These are phyloP conservation scores for Sistotremastrum suecicum DNA, from an alignment of 768 basidiomycete species.

Conservation along the genomic window DNA sequence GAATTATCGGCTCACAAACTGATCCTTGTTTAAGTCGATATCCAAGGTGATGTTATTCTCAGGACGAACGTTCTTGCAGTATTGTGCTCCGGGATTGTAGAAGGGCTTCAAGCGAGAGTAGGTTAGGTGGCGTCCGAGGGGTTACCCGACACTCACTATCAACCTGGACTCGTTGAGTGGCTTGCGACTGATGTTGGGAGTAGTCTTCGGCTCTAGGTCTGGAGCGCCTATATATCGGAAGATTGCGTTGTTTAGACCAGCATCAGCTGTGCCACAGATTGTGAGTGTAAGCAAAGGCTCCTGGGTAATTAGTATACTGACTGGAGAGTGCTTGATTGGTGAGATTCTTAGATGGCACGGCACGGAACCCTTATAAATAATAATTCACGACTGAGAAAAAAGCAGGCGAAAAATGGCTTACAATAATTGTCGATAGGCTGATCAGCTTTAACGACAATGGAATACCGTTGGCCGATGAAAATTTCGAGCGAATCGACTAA, in stretches of 20 bases:
- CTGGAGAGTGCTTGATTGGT: too few species aligned
- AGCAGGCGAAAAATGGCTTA: not conserved
- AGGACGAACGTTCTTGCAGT: too few species aligned
- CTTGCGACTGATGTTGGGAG: conserved; percentile 3
- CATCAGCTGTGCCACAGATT: conserved; percentile 1
- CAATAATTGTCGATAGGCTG: conserved; percentile 28
- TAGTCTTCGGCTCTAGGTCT: conserved; percentile 18
- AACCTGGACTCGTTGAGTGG: too few species aligned
- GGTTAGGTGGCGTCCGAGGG: conserved; percentile 5
- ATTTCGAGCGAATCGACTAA: conserved; percentile 26
- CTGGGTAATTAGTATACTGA: too few species aligned
- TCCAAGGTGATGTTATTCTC: too few species aligned
- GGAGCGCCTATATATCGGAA: conserved; percentile 29
- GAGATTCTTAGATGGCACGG: too few species aligned
- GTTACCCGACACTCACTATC: too few species aligned
- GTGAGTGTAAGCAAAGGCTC: too few species aligned
- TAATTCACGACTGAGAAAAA: too few species aligned
- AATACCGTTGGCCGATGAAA: conserved; percentile 37
- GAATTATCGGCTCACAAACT: too few species aligned
- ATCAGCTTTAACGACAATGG: conserved; percentile 23
- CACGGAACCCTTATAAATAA: too few species aligned
- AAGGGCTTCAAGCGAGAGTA: conserved; percentile 8
- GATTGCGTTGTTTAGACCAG: conserved; percentile 27
- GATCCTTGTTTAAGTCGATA: too few species aligned
- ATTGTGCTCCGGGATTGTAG: not conserved